Base-by-base conservation (phyloP, 176 grass and related monocot genomes). In the Avena eriantha region DNA sequence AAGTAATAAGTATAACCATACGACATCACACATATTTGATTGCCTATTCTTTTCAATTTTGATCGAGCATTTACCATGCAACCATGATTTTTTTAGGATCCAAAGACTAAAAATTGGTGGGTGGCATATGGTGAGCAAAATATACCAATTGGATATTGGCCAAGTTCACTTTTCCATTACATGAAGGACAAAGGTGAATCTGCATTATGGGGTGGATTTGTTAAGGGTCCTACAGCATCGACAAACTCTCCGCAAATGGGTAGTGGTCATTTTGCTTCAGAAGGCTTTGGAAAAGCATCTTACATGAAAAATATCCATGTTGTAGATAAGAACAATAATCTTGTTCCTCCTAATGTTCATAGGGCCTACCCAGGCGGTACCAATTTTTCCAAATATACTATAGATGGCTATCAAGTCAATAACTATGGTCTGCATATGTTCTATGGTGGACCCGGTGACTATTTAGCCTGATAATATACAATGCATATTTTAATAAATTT, bases 131-230 rank as follows among this genome's bases (percentile, higher is more conserved):
- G 31, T 10, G 18, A 75, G 22, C 3, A 19, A 1, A 49, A 21
- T 11, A 85, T 7, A 22, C 61, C 41, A 3, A 35, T 81, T 31
- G 82, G 76, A 39, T 89, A 89, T 16, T 89, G 87, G 87, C 87
- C 81, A 4, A 59, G 55, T 5, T 18, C 16, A 2, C 8, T 89
- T 1, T 89, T 85, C 26, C 39, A 4, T 16, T 4, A 5, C 10
- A 4, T 87, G 17, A 61, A 46, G 13, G 65, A 68, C 1, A 53
- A 50, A 1, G 48, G 53, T 8, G 21, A 21, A 8, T 26, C 2
- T 34, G 60, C 24, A 13, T 14, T 29, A 0, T 63, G 57, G 26
- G 83, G 83, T 8, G 83, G 83, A 41, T 33, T 10, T 17, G 77
- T 82, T 26, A 24, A 24, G 29, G 61, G 22, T 0, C 77, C 76